A percentile compares a stretch with the other conserved stretches of the same genome.
These are phyloP conservation scores for Populus trichocarpa DNA, from an alignment of 441 rosid species.

Conservation along the genomic window DNA sequence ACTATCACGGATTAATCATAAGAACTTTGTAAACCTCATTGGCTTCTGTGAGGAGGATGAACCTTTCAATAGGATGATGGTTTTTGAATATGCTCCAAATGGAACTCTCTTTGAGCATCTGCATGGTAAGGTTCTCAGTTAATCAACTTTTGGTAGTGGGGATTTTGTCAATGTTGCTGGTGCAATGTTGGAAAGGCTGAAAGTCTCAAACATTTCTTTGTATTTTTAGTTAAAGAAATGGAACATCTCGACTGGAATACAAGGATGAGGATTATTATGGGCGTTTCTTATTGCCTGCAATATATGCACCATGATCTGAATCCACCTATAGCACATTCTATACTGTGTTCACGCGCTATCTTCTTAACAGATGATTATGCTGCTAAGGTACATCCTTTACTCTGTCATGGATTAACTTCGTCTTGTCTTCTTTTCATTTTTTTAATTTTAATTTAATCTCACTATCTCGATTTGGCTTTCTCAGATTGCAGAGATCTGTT, in stretches of 20 bases:
- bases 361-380: conserved; percentile 79
- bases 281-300: conserved; percentile 72
- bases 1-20: conserved; percentile 73
- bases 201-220: conserved; percentile 4
- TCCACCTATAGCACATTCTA: conserved; percentile 56
- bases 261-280: conserved; percentile 78
- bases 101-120: conserved; percentile 82
- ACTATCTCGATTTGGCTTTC: not conserved
- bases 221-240: conserved; percentile 58
- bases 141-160: not conserved
- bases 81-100: conserved; percentile 94
- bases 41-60: conserved; percentile 79
- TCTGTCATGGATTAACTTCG: conserved; percentile 1
- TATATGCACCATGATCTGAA: conserved; percentile 76
- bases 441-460: not conserved
- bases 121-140: conserved; percentile 47
- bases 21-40: conserved; percentile 87
- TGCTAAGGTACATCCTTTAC: conserved; percentile 47
- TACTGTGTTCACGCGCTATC: conserved; percentile 39
- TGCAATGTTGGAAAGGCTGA: conserved; percentile 7
- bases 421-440: not conserved
- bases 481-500: conserved; percentile 59
- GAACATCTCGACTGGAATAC: conserved; percentile 83
- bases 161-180: not conserved
- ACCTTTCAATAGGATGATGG: conserved; percentile 90